Conservation (phyloP, 495 filamentous ascomycete genomes). For the Penicillium waksmanii region DNA sequence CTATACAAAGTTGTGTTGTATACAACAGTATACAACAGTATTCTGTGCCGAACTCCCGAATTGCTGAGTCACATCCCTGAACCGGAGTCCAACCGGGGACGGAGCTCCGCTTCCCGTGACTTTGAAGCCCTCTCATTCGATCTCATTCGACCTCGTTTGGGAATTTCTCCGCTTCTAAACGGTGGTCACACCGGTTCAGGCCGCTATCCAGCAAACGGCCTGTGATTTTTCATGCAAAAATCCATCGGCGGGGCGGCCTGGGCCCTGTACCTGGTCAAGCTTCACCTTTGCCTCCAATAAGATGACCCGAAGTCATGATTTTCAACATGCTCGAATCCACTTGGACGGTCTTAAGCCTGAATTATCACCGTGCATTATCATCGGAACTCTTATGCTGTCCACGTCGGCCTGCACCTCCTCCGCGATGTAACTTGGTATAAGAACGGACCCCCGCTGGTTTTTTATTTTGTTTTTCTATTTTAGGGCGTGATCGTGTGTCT, state of each 20-base stretch:
- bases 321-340: constrained; percentile 4
- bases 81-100: not conserved
- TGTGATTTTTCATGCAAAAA: not conserved
- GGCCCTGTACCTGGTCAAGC: constrained; percentile 3
- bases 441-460: not conserved
- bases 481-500: not conserved
- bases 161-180: constrained; percentile 1
- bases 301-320: not conserved
- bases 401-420: constrained; percentile 3
- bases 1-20: too few species aligned
- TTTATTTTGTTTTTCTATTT: not conserved
- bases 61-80: constrained; percentile 5
- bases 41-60: constrained; percentile 3
- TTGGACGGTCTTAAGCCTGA: constrained; percentile 8
- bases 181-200: constrained; percentile 5
- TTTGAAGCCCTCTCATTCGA: not conserved
- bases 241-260: not conserved
- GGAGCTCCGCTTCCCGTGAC: not conserved
- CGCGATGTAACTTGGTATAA: constrained; percentile 12
- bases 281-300: constrained; percentile 9
- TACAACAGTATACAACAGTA: too few species aligned
- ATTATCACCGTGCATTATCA: constrained; percentile 18
- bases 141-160: not conserved
- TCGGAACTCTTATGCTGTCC: constrained; percentile 12
- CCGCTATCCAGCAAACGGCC: not conserved